A percentile compares a stretch with the other conserved stretches of the same genome.
Evolutionary conservation across 2,329 filamentous ascomycete genomes (phyloP).

Genomic region (Colletotrichum sp.): DNA sequence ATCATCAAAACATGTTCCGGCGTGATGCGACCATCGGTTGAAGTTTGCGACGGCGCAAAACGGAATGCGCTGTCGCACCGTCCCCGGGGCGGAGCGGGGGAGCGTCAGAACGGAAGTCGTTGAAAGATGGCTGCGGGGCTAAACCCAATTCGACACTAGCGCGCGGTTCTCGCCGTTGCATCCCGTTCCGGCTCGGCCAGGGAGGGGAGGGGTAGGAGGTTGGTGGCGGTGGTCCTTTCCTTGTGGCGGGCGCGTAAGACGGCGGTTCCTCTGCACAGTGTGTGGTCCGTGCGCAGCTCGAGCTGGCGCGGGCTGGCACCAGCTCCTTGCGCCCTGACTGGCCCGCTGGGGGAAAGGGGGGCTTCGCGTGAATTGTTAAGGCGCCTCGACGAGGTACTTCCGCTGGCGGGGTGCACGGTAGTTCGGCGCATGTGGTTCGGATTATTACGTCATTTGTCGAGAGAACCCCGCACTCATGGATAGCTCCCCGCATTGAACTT

Average conservation of each 20-base stretch:
- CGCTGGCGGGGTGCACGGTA: not conserved
- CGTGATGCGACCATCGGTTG: not conserved
- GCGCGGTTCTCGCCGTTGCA: constrained; percentile 22
- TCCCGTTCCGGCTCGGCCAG: constrained; percentile 18
- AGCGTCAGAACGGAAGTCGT: constrained; percentile 8
- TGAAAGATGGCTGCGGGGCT: constrained; percentile 7
- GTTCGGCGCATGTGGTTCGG: not conserved
- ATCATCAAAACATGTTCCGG: not conserved
- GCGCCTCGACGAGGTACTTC: not conserved
- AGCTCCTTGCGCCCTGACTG: not conserved
- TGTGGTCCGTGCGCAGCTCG: not conserved
- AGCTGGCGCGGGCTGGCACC: not conserved
- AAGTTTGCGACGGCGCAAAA: not conserved
- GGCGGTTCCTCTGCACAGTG: not conserved
- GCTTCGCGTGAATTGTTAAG: not conserved
- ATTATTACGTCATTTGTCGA: constrained; percentile 3
- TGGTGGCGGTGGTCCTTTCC: not conserved
- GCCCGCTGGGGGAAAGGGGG: not conserved
- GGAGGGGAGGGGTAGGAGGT: not conserved
- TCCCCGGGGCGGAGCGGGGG: not conserved
- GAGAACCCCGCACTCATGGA: constrained; percentile 7
- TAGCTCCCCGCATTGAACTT: not conserved
- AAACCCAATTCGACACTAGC: not conserved
- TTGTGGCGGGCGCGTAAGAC: not conserved
- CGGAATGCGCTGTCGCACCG: not conserved